Conservation (phyloP, 176 grass and related monocot species). For the Eremochloa ophiuroides region DNA sequence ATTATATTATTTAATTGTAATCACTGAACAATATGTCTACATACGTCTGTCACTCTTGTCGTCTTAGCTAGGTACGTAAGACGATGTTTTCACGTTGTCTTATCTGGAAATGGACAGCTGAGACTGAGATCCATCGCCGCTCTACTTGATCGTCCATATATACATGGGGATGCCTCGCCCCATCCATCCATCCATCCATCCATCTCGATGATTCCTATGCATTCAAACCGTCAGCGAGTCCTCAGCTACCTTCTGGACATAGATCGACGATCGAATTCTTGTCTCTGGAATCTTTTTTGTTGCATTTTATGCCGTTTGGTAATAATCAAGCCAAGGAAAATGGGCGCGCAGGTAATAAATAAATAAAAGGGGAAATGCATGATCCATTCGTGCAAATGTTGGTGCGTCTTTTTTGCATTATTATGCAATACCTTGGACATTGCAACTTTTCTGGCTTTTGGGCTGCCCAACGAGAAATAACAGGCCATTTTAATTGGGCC, state of each 20-base stretch:
- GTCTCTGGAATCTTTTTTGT: too few species aligned
- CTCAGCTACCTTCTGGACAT: background rate
- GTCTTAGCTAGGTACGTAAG: background rate
- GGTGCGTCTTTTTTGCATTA: too few species aligned
- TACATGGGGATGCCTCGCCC: background rate
- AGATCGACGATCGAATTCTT: too few species aligned
- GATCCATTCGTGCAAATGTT: too few species aligned
- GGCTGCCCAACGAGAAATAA: background rate
- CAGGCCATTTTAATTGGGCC: background rate
- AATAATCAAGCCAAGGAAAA: too few species aligned
- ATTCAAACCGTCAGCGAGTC: background rate
- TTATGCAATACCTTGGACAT: background rate
- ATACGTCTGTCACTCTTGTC: background rate
- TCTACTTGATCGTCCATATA: background rate
- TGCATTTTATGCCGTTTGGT: too few species aligned
- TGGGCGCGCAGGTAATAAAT: too few species aligned
- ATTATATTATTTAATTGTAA: background rate
- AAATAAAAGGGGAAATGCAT: too few species aligned
- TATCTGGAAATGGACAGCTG: background rate
- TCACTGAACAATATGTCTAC: background rate
- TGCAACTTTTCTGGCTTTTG: background rate
- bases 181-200: background rate
- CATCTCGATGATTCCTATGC: conserved; percentile 6
- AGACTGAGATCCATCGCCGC: background rate
- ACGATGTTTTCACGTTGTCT: conserved; percentile 2